Evolutionary conservation across 2,329 filamentous ascomycete genomes (phyloP).

Genomic region (Orbilia blumenaviensis): DNA sequence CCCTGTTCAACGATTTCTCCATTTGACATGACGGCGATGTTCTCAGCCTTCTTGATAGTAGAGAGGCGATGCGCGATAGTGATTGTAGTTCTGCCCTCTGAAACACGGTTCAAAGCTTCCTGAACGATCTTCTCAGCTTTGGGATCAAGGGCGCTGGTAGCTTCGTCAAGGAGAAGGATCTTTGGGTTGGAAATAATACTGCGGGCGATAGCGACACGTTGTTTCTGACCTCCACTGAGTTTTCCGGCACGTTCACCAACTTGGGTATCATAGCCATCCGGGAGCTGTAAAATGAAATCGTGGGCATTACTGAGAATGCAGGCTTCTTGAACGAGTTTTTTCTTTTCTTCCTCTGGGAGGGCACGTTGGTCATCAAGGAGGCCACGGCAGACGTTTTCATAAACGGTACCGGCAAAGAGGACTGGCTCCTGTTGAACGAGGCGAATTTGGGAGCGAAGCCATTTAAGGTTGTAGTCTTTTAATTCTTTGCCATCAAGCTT

Average conservation of each 20-base stretch:
- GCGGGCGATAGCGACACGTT: conserved; percentile 79
- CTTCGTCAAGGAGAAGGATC: conserved; percentile 78
- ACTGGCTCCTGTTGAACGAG: conserved; percentile 75
- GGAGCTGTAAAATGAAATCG: conserved; percentile 73
- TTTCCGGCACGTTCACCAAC: conserved; percentile 82
- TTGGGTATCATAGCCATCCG: conserved; percentile 73
- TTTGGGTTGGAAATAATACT: conserved; percentile 73
- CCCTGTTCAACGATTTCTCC: conserved; percentile 78
- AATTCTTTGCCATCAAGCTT: conserved; percentile 67
- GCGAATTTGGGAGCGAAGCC: conserved; percentile 69
- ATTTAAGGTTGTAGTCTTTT: conserved; percentile 70
- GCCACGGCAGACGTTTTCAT: conserved; percentile 71
- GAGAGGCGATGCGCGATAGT: conserved; percentile 80
- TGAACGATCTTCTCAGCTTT: conserved; percentile 68
- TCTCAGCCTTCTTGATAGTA: conserved; percentile 79
- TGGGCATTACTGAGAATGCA: conserved; percentile 75
- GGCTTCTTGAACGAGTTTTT: conserved; percentile 70
- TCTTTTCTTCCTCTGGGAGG: conserved; percentile 67
- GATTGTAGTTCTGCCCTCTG: conserved; percentile 74
- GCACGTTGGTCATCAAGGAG: conserved; percentile 62
- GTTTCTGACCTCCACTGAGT: conserved; percentile 84
- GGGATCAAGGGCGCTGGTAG: conserved; percentile 73
- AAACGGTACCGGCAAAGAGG: conserved; percentile 73
- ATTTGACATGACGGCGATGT: conserved; percentile 78
- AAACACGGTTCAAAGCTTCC: conserved; percentile 69